phyloP scores from a whole-genome alignment of 179 eudicot species.

The Sideroxylon spinosum region DNA sequence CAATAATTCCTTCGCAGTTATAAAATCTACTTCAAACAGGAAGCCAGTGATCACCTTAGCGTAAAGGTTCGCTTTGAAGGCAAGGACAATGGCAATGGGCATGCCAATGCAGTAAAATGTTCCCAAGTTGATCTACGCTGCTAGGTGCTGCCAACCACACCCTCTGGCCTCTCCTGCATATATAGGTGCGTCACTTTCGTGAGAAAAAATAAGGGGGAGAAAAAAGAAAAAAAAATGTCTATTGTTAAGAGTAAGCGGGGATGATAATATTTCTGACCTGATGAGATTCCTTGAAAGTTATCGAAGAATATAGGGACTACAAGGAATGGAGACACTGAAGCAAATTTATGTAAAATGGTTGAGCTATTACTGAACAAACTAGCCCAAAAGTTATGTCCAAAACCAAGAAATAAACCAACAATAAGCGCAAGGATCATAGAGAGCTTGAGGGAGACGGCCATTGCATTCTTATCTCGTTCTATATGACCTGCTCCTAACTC shows the following conservation, averaged over 20 bases:
- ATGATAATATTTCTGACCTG: constrained; percentile 36
- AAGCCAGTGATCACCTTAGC: not conserved
- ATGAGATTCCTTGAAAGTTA: constrained; percentile 63
- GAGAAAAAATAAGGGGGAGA: no score
- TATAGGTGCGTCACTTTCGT: no score
- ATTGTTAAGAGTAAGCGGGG: no score
- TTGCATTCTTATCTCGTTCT: constrained; percentile 56
- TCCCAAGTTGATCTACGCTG: not conserved
- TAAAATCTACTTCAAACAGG: no score
- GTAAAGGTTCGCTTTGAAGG: not conserved
- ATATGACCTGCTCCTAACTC: constrained; percentile 75
- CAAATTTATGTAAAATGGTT: constrained; percentile 34
- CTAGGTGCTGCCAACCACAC: not conserved
- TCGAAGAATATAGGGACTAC: constrained; percentile 49
- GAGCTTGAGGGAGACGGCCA: constrained; percentile 59
- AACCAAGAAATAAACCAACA: constrained; percentile 37
- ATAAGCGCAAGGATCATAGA: constrained; percentile 38
- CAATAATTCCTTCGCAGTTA: no score
- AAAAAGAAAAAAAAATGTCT: no score
- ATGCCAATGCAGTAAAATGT: not conserved
- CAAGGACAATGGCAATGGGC: not conserved
- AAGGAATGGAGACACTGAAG: constrained; percentile 59
- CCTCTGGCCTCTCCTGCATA: not conserved
- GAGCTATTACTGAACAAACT: constrained; percentile 53
- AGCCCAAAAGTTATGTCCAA: constrained; percentile 68